Base-by-base conservation (phyloP, 1,284 basidiomycete genomes). In the Ustilago tritici region DNA sequence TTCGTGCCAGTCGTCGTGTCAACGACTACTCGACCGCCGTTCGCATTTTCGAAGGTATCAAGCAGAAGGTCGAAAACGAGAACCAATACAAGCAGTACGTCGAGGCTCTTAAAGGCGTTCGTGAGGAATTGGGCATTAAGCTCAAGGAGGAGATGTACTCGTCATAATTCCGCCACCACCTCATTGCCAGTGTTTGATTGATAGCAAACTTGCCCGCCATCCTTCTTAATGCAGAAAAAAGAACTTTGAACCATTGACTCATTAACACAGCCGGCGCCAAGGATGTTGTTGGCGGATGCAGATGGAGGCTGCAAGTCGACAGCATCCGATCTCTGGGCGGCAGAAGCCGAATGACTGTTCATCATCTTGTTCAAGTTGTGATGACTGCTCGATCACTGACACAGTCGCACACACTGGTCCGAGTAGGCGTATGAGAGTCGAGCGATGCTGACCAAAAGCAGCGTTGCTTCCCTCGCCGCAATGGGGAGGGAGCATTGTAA, bases 1-100 rank as follows among this genome's bases (percentile, higher is more conserved):
- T 98, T 77, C 91, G 92, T 71, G 95, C 95, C 61, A 91, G 94
- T 43, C 90, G 96, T 81, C 91, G 95, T 83, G 95, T 98, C 78
- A 93, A 98, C 88, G 95, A 98, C 90, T 98, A 93, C 87, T 92
- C 95, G 55, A 98, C 96, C 54, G 96, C 96, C 61, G 95, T 98
- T 74, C 90, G 96, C 78, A 91, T 98, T 84, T 95, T 98, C 84
- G 95, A 88, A 73, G 88, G 88, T 15, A 76, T 86, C 56, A 83
- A 82, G 80, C 80, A 83, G 70, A 86, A 86, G 77, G 84, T 84
- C 54, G 84, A 85, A 62, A 85, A 84, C 70, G 65, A 80, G 56
- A 62, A 56, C 61, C 84, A 85, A 70, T 85, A 85, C 82, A 74
- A 85, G 76, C 82, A 85, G 67, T 85, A 85, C 80, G 67, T 85